phyloP scores from a whole-genome alignment of 805 yeast genomes.

The Cyberlindnera mrakii region DNA sequence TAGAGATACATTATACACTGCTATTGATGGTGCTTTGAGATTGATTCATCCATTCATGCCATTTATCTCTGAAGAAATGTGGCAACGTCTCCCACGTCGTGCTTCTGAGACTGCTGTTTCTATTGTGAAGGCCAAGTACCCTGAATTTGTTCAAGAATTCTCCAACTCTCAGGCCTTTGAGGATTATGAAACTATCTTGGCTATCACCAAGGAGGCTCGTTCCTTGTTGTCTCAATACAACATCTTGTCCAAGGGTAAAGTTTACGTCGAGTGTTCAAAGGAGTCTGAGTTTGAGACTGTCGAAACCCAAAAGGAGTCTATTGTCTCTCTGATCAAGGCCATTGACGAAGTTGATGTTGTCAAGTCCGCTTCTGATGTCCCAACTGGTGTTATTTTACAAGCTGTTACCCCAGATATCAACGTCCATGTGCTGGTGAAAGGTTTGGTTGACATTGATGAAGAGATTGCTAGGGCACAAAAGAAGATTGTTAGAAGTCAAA shows the following conservation, averaged over 20 bases:
- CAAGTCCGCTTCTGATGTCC: slow-evolving; percentile 48
- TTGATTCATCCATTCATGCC: slow-evolving; percentile 99
- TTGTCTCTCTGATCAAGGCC: slow-evolving; percentile 87
- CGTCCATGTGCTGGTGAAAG: slow-evolving; percentile 90
- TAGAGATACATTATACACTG: slow-evolving; percentile 86
- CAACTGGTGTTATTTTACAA: slow-evolving; percentile 85
- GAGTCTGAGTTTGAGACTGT: slow-evolving; percentile 46
- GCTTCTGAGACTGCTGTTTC: slow-evolving; percentile 61
- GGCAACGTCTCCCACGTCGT: slow-evolving; percentile 96
- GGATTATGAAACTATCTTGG: slow-evolving; percentile 80
- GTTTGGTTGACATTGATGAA: slow-evolving; percentile 86
- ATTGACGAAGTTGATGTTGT: slow-evolving; percentile 71
- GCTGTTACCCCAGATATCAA: slow-evolving; percentile 75
- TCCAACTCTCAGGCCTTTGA: slow-evolving; percentile 59
- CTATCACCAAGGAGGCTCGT: slow-evolving; percentile 85
- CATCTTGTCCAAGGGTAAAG: slow-evolving; percentile 82
- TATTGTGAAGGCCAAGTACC: slow-evolving; percentile 76
- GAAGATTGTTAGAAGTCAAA: slow-evolving; percentile 64
- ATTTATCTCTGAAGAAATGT: slow-evolving; percentile 92
- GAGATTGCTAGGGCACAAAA: slow-evolving; percentile 79
- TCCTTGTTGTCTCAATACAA: slow-evolving; percentile 87
- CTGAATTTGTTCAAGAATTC: slow-evolving; percentile 54
- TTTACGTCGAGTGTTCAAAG: slow-evolving; percentile 68
- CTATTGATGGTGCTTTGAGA: slow-evolving; percentile 85
- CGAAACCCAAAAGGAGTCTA: slow-evolving; percentile 71